Evolutionary conservation across 1,284 basidiomycete species (phyloP).

Genomic region (Moesziomyces aphidis): DNA sequence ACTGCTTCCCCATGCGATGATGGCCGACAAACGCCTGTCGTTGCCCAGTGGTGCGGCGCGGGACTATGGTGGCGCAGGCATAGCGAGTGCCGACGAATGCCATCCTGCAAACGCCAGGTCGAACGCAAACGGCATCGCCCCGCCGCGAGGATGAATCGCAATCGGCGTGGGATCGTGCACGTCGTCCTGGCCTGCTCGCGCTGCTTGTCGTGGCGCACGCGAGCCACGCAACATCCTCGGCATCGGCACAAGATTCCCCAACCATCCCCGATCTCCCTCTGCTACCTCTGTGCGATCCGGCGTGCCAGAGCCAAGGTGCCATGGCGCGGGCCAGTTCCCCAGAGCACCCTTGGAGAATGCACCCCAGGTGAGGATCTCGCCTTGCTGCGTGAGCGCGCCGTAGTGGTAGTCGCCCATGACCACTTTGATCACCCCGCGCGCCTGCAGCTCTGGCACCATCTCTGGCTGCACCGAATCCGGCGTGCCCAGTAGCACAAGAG

Average conservation of each 20-base stretch:
- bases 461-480: conserved; percentile 70
- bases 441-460: conserved; percentile 78
- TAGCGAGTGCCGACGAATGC: conserved; percentile 34
- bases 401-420: conserved; percentile 90
- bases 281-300: background rate
- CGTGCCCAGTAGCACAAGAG: conserved; percentile 54
- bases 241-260: conserved; percentile 7
- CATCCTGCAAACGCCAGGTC: conserved; percentile 53
- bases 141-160: no score
- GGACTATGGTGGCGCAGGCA: conserved; percentile 7
- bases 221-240: no score
- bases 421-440: conserved; percentile 81
- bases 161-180: no score
- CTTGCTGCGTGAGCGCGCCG: conserved; percentile 81
- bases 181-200: background rate
- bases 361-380: conserved; percentile 87
- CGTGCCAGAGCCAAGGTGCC: background rate
- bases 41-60: background rate
- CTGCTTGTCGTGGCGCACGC: background rate
- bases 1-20: no score
- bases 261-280: conserved; percentile 11
- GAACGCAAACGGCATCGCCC: conserved; percentile 28
- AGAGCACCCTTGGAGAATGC: conserved; percentile 80
- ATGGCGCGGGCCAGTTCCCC: conserved; percentile 74
- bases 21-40: no score